Base-by-base conservation (phyloP, 2,329 filamentous ascomycete species). In the Pezicula neosporulosa region DNA sequence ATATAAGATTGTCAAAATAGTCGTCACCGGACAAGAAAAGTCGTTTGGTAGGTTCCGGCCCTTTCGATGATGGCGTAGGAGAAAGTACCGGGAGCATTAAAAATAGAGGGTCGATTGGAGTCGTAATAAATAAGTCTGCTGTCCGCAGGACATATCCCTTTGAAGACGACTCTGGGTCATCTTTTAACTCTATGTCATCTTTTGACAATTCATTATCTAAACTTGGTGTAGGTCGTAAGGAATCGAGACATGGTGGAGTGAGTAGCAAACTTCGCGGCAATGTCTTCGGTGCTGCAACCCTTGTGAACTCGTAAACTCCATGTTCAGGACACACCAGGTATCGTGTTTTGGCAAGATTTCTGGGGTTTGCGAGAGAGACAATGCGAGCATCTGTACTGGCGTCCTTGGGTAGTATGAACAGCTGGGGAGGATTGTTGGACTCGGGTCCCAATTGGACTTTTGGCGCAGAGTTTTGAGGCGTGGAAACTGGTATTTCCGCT, bases 51-150 rank as follows among this genome's bases (percentile, higher is more conserved):
- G 73, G 68, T 44, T 77, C 72, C 21, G 74, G 72, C 10, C 66
- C 61, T 43, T 74, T 74, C 12, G 71, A 59, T 1, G 69, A 58
- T 48, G 47, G 68, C 67, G 33, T 70, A 61, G 37, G 81, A 68
- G 74, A 71, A 2, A 97, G 77, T 4, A 85, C 80, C 0, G 93
- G 88, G 1, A 97, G 74, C 3, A 96, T 66, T 47, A 97, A 75
- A 71, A 97, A 97, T 3, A 97, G 65, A 5, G 89, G 80, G 67
- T 99, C 94, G 49, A 96, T 76, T 2, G 84, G 81, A 1, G 94
- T 96, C 8, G 93, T 90, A 53, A 97, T 71, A 62, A 88, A 87
- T n/a, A 97, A 72, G 53, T 91, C 84, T 33, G 90, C 83, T 41
- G 77, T 78, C 61, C 85, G 84, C 33, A 84, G 78, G 21, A 90